Percentiles rank a stretch among this genome's conserved stretches.
Evolutionary conservation across 805 yeast genomes (phyloP).

Genomic region (Ogataea angusta): DNA sequence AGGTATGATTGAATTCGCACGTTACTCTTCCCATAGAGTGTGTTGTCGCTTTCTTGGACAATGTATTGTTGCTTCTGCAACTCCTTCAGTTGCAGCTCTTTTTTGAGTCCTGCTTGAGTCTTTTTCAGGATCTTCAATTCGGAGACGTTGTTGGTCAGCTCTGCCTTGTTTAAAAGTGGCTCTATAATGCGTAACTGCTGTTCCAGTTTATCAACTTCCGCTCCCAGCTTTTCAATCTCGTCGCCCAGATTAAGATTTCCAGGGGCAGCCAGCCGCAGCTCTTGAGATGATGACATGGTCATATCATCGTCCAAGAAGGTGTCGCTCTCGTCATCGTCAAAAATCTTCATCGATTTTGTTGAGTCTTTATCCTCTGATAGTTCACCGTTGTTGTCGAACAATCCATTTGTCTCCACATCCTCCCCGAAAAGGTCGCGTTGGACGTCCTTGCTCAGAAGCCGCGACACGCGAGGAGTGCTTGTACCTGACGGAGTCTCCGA

Average conservation of each 20-base stretch:
- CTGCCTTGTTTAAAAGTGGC: conserved; percentile 76
- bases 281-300: conserved; percentile 24
- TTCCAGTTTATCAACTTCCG: conserved; percentile 54
- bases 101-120: conserved; percentile 61
- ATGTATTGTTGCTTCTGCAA: conserved; percentile 74
- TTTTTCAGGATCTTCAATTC: conserved; percentile 67
- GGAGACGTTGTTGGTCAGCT: conserved; percentile 69
- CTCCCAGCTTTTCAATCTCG: conserved; percentile 57
- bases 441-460: conserved; percentile 28
- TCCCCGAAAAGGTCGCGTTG: conserved; percentile 34
- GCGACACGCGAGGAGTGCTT: conserved; percentile 22
- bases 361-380: conserved; percentile 23
- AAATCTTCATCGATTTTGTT: conserved; percentile 29
- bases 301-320: conserved; percentile 14
- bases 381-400: conserved; percentile 20
- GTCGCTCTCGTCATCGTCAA: conserved; percentile 31
- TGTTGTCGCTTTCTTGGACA: conserved; percentile 78
- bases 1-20: conserved; percentile 53
- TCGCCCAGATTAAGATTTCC: conserved; percentile 64
- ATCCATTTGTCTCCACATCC: conserved; percentile 13
- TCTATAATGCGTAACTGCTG: conserved; percentile 63
- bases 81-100: conserved; percentile 74
- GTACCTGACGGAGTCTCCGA: conserved; percentile 11
- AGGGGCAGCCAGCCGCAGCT: conserved; percentile 55
- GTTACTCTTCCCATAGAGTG: conserved; percentile 63